Percentiles rank a stretch among this genome's conserved stretches.
These are phyloP conservation scores for Colletotrichum chlorophyti DNA, from an alignment of 2,329 filamentous ascomycete species.

Conservation along the genomic window DNA sequence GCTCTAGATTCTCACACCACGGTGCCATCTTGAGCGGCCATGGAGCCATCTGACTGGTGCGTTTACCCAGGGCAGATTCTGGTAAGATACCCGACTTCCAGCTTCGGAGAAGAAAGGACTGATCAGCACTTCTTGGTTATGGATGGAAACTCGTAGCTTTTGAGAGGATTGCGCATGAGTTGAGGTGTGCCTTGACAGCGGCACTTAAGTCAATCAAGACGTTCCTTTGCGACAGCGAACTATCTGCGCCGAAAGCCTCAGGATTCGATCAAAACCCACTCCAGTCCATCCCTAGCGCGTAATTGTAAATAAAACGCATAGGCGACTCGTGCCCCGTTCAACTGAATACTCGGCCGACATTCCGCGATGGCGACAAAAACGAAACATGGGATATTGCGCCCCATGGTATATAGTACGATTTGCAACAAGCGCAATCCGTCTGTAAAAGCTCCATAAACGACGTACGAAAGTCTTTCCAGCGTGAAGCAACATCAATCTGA, in stretches of 20 bases:
- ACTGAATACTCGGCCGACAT: slow-evolving; percentile 16
- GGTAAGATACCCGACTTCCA: no score
- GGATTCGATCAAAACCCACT: no score
- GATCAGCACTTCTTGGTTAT: not conserved
- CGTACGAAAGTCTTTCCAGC: not conserved
- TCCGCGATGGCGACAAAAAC: slow-evolving; percentile 9
- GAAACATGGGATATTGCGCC: not conserved
- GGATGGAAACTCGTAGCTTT: not conserved
- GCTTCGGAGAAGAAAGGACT: not conserved
- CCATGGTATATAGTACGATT: slow-evolving; percentile 15
- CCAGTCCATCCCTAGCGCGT: not conserved
- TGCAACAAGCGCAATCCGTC: slow-evolving; percentile 16
- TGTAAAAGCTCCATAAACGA: slow-evolving; percentile 1
- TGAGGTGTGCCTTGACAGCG: not conserved
- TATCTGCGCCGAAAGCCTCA: no score
- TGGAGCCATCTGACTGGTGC: slow-evolving; percentile 15
- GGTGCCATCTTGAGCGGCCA: slow-evolving; percentile 6
- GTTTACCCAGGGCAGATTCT: slow-evolving; percentile 5
- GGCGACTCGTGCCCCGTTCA: not conserved
- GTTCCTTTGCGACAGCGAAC: no score
- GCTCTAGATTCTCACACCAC: slow-evolving; percentile 5
- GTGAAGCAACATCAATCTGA: slow-evolving; percentile 52
- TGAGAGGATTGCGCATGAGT: slow-evolving; percentile 15
- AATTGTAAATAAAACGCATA: not conserved
- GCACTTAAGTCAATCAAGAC: no score